Conservation (phyloP, 148 eudicot species). For the Amaranthus hypochondriacus region DNA sequence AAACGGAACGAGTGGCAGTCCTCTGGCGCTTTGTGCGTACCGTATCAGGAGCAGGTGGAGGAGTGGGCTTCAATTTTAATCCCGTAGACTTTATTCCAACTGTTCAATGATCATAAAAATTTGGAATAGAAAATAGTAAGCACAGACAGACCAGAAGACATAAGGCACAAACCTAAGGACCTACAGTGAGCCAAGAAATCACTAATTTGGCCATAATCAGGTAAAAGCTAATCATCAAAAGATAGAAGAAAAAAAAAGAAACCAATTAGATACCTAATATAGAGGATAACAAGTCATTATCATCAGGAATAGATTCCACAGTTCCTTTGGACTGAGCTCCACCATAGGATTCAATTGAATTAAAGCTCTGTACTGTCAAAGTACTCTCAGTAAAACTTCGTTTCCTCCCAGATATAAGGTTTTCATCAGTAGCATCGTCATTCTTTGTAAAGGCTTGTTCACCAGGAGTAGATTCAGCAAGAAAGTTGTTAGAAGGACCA, state of each 20-base stretch:
- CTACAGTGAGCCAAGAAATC: not conserved
- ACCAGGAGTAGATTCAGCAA: conserved; percentile 50
- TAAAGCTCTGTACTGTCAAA: conserved; percentile 66
- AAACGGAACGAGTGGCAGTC: conserved; percentile 39
- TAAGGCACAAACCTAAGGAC: not conserved
- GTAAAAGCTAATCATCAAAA: not conserved
- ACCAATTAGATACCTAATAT: conserved; percentile 60
- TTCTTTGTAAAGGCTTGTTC: conserved; percentile 22
- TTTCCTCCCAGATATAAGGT: conserved; percentile 51
- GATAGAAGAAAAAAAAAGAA: not conserved
- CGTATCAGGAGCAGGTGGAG: conserved; percentile 49
- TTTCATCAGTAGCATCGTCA: conserved; percentile 41
- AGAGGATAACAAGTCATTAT: conserved; percentile 86
- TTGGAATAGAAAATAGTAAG: not conserved
- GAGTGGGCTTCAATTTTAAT: conserved; percentile 69
- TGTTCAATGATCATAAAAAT: conserved; percentile 24
- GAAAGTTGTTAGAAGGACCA: conserved; percentile 31
- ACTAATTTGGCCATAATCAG: not conserved
- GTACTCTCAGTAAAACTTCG: conserved; percentile 86
- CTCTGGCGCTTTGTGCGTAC: conserved; percentile 58
- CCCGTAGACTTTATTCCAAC: conserved; percentile 75
- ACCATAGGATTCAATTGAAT: conserved; percentile 65
- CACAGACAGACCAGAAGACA: conserved; percentile 1
- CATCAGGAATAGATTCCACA: conserved; percentile 60
- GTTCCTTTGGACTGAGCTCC: conserved; percentile 54